Base-by-base conservation (phyloP, 176 grass and related monocot species). In the Pontederia crassipes region DNA sequence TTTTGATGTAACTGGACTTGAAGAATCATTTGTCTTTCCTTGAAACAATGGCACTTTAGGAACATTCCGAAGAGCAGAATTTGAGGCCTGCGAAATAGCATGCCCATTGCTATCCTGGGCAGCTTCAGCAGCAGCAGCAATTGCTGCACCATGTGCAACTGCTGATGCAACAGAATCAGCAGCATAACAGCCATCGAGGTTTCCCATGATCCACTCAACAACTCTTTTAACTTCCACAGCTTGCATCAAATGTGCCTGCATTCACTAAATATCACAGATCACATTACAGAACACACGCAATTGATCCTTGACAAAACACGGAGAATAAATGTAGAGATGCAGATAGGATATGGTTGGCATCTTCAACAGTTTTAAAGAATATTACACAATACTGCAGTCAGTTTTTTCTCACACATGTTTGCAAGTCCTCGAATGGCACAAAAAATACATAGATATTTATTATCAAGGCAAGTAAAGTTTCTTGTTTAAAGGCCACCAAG, bases 191-290 rank as follows among this genome's bases (percentile, higher is more conserved):
- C 78, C 84, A 61, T 98, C 85, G 78, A 89, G 82, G 61, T 92
- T 98, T 73, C 88, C 73, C 93, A 98, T 92, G 54, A 87, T 78
- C 74, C 81, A 88, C 68, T 98, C 87, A 46, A 98, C 67, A 66
- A 98, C 81, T 72, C 72, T 85, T 86, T 98, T 98, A 46, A 98
- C 93, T 85, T 98, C 84, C 9, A 88, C 84, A 76, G 88, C 93
- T 85, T 81, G 87, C 28, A 70, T 71, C 62, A 98, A 77, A 92
- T 98, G 87, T 79, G 89, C 76, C 93, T 98, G 79, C 74, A 80
- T 72, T 81, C 49, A 80, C 64, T 74, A 67, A 67, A 77, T 66
- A 65, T 75, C 57, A 61, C 65, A 57, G 45, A 72, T 73, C 17
- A 79, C 55, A 68, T 35, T 68, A 27, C 51, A 49, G 57, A 2